A percentile compares a stretch with the other conserved stretches of the same genome.
Conservation (phyloP, 345 rosid genomes). For the Eucalyptus albens region DNA sequence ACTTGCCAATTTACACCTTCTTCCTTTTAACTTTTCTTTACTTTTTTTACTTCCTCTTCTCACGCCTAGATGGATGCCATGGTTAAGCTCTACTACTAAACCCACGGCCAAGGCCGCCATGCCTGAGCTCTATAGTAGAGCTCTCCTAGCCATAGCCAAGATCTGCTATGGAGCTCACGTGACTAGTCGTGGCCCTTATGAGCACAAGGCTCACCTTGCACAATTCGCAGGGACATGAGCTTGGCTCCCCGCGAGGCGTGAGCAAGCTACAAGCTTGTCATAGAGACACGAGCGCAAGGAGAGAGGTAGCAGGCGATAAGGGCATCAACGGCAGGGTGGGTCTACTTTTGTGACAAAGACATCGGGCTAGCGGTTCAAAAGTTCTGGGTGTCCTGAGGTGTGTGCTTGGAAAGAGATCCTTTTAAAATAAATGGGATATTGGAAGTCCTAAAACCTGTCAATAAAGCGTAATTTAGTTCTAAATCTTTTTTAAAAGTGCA, state of each 20-base stretch:
- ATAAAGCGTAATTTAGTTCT: no score
- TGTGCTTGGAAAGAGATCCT: background rate
- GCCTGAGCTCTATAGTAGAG: background rate
- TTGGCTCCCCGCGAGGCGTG: background rate
- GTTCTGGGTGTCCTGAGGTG: background rate
- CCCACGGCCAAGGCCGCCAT: background rate
- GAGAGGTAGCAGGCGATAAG: background rate
- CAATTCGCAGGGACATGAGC: background rate
- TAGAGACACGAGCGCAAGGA: background rate
- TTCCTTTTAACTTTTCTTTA: no score
- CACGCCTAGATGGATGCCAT: background rate
- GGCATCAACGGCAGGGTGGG: background rate
- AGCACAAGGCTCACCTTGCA: background rate
- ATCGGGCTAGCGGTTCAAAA: no score
- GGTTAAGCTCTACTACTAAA: background rate
- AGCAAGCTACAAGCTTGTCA: background rate
- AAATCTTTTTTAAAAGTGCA: no score
- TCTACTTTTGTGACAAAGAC: background rate
- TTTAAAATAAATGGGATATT: background rate
- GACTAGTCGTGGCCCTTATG: background rate
- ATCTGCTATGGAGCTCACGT: background rate
- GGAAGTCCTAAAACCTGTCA: fast-evolving
- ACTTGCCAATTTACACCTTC: background rate
- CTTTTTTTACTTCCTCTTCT: background rate
- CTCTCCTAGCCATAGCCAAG: background rate